Percentiles rank a stretch among this genome's conserved stretches.
phyloP scores from a whole-genome alignment of 176 grass and related monocot genomes.

The Triticum monococcum region DNA sequence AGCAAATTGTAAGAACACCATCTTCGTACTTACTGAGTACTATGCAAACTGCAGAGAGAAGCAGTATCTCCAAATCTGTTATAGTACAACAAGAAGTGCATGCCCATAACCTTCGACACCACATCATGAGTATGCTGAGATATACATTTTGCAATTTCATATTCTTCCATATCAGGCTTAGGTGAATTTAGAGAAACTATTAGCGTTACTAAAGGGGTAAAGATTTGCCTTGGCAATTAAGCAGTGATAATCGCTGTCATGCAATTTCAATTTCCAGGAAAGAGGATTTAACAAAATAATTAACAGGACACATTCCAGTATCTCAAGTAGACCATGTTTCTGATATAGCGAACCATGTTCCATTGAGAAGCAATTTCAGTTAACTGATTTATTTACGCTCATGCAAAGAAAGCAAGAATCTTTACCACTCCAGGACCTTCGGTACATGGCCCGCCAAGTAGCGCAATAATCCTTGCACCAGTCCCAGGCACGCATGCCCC shows the following conservation, averaged over 20 bases:
- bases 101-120: not conserved
- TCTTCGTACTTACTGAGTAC: not conserved
- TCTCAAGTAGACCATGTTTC: not conserved
- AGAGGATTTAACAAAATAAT: not conserved
- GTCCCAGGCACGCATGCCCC: slow-evolving; percentile 88
- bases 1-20: not conserved
- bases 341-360: slow-evolving; percentile 13
- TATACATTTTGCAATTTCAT: not conserved
- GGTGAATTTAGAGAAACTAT: not conserved
- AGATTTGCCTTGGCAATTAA: not conserved
- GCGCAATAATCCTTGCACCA: slow-evolving; percentile 82
- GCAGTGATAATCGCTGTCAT: not conserved
- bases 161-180: not conserved
- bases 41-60: not conserved
- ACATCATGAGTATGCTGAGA: not conserved
- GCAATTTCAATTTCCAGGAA: not conserved
- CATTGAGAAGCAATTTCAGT: slow-evolving; percentile 9
- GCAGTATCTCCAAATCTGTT: not conserved
- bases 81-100: not conserved
- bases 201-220: not conserved
- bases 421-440: slow-evolving; percentile 97
- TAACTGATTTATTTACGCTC: not conserved
- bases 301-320: not conserved
- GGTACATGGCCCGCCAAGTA: slow-evolving; percentile 88
- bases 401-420: slow-evolving; percentile 16